Base-by-base conservation (phyloP, 1,139 yeast genomes). In the Hyphopichia fennica region DNA sequence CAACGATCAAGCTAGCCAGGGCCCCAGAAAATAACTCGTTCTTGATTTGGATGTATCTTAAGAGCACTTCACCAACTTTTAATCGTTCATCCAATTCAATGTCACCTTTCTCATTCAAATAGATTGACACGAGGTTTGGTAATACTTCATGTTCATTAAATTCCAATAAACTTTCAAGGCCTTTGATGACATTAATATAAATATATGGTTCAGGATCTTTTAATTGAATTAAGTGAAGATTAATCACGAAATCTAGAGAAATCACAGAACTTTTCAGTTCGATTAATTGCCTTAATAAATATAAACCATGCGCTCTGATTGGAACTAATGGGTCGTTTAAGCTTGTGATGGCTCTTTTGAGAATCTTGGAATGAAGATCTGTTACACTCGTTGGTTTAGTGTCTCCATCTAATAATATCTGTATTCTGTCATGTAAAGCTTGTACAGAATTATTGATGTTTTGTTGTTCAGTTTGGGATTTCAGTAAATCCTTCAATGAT, bases 121-220 rank as follows among this genome's bases (percentile, higher is more conserved):
- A 86, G 16, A 75, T 57, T 1, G 62, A 54, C 2, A 75, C 47
- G 20, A 84, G 54, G 8, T 63, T 60, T 2, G 63, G 57, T 8
- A 82, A 45, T 0, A 81, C 75, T 4, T 55, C 54, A 1, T 58
- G 49, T 13, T 72, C 70, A 38, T 79, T 67, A 35, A 68, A 54
- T 8, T 72, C 77, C 19, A 84, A 67, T 34, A 91, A 62, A 17
- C 76, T 71, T 40, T 81, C 83, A 20, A 93, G 64, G 0, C 95
- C 91, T 53, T 87, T 89, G 47, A 93, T 87, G 0, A 85, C 87
- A 56, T 87, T 91, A 43, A 93, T 61, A 58, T 88, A 93, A 15
- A 93, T 79, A 58, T 83, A 93, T 0, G 98, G 96, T 48, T 93
- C 99, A 0, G 81, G 75, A 53, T 89, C 96, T 41, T 77, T 75